Evolutionary conservation across 345 rosid genomes (phyloP), one percentile per base, ranked within the genome.

Genomic region (Microthlaspi erraticum): DNA sequence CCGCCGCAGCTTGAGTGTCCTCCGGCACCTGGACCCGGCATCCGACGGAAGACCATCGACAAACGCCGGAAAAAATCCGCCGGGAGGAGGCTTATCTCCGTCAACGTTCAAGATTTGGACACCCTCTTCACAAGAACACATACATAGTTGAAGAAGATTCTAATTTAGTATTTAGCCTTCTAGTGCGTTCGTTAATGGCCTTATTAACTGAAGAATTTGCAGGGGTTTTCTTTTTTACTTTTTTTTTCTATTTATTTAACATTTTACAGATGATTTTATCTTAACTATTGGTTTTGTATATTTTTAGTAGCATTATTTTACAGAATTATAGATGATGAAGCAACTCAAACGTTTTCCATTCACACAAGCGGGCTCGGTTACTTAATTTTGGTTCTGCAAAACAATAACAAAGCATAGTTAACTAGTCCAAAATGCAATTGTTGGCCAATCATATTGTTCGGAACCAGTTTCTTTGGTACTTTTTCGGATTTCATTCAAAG

Each of bases 1-100:
- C 78, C 64, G 29, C 55, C 36, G 51, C 36, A 19, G 14, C 13
- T 36, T 4, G 23, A 23, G 19, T 75, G 78, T 60, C 78, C 78
- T 44, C 78, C 74, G n/a, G 74, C 78, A 23, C 74, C 78, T 8
- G 6, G 31, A 1, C 63, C 16, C 0, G 14, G 48, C 4, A n/a
- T 39, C 39, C 29, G 16, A 41, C 73, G 56, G 48, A 60, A 60
- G 12, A 51, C 23, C 29, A 67, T 60, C 1, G n/a, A 49, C 5
- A 75, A 74, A 53, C 73, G 42, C 43, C 62, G 43, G 13, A 52
- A 26, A 32, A 65, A 32, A 20, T 12, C 48, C 13, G 0, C 60
- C 12, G 60, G 61, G 0, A n/a, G 52, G 34, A 57, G 45, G 14
- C 64, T 32, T 57, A 10, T 52, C 34, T 36, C 55, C 2, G 44